Percentiles rank a stretch among this genome's conserved stretches.
phyloP scores from a whole-genome alignment of 345 rosid species.

The Moringa oleifera region DNA sequence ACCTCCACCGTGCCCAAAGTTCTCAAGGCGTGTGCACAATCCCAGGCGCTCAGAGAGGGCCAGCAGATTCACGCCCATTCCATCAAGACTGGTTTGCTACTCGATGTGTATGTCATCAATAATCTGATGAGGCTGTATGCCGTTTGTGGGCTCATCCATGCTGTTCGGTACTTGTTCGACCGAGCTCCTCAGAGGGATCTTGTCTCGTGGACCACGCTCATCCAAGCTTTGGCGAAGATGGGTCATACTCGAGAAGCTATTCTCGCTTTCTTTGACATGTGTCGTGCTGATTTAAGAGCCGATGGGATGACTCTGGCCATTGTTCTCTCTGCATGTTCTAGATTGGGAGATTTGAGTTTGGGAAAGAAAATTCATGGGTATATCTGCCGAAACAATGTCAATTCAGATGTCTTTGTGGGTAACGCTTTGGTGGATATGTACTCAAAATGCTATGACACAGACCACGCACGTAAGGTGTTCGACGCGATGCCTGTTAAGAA shows the following conservation, averaged over 20 bases:
- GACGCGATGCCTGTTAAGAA: constrained; percentile 39
- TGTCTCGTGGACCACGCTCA: constrained; percentile 49
- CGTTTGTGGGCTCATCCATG: constrained; percentile 24
- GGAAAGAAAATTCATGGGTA: constrained; percentile 33
- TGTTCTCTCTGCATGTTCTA: constrained; percentile 46
- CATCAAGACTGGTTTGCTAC: constrained; percentile 24
- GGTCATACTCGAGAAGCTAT: constrained; percentile 31
- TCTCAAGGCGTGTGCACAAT: constrained; percentile 36
- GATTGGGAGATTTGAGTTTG: constrained; percentile 38
- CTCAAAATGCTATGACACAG: constrained; percentile 32
- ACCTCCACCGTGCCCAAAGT: constrained; percentile 38
- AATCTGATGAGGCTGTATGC: constrained; percentile 43
- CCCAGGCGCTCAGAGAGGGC: constrained; percentile 26
- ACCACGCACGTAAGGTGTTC: constrained; percentile 28
- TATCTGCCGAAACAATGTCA: constrained; percentile 21
- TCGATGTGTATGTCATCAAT: constrained; percentile 37
- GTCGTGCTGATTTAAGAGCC: constrained; percentile 18
- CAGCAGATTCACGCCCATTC: constrained; percentile 39
- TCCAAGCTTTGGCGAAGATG: constrained; percentile 39
- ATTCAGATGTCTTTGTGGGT: constrained; percentile 39
- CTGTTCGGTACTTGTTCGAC: constrained; percentile 34
- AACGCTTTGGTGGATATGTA: constrained; percentile 49
- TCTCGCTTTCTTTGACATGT: constrained; percentile 33
- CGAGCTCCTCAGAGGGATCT: constrained; percentile 31
- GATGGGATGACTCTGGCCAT: constrained; percentile 36